Evolutionary conservation across 176 grass and related monocot species (phyloP).

Genomic region (Sorghum bicolor): DNA sequence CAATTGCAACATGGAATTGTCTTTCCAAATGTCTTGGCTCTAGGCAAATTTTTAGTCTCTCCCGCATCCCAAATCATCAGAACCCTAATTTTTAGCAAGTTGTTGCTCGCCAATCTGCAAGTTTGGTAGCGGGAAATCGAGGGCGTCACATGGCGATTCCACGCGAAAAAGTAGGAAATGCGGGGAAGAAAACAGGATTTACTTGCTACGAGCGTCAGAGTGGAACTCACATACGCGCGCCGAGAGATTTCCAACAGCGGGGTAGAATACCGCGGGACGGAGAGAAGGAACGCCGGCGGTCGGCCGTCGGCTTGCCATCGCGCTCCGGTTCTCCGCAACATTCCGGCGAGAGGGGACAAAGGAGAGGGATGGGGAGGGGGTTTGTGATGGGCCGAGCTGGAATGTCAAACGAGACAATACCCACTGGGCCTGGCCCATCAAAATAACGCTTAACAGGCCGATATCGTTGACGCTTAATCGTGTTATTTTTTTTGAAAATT

Average conservation of each 20-base stretch:
- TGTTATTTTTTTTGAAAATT: too few relatives aligned
- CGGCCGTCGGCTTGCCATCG: not conserved
- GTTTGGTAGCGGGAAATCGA: not conserved
- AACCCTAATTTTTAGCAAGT: not conserved
- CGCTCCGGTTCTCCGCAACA: not conserved
- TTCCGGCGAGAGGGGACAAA: not conserved
- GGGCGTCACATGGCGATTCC: not conserved
- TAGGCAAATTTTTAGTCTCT: constrained; percentile 5
- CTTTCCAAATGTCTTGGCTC: not conserved
- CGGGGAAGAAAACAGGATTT: not conserved
- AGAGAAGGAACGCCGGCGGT: not conserved
- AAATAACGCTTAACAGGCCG: not conserved
- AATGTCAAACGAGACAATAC: not conserved
- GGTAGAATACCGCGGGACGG: not conserved
- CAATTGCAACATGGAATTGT: not conserved
- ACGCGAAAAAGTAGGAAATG: not conserved
- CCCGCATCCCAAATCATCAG: not conserved
- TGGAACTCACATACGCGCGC: not conserved
- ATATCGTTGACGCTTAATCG: not conserved
- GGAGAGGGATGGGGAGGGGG: not conserved
- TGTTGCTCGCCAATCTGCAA: not conserved
- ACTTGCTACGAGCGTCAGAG: not conserved
- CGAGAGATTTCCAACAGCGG: not conserved
- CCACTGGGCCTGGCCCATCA: not conserved
- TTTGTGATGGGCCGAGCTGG: not conserved